Base-by-base conservation (phyloP, 2,329 filamentous ascomycete species). In the Colletotrichum limetticola region DNA sequence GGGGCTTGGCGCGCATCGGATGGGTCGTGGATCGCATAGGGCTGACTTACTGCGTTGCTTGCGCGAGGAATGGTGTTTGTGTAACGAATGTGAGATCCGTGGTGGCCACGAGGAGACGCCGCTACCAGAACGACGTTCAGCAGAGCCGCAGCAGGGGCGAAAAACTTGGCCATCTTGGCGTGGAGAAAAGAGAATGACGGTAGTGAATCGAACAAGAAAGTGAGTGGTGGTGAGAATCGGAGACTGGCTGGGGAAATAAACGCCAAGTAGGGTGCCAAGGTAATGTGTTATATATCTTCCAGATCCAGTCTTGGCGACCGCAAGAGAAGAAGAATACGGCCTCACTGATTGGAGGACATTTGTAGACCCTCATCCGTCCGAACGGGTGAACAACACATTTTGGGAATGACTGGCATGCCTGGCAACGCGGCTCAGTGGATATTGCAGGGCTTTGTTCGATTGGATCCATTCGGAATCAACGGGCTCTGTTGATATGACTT, bases 101-200 rank as follows among this genome's bases (percentile, higher is more conserved):
- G 19, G 42, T 49, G 42, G 42, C 42, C 42, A 49, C 19, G 26
- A 37, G 67, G 66, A 57, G 55, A 46, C 22, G 66, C 71, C 56
- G 71, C 46, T 58, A 61, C 66, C 26, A 73, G 56, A 70, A 57
- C 46, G 61, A 46, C 67, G 37, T 60, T 57, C 35, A 73, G 56
- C 46, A 73, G 66, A 70, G 60, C 66, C 55, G 60, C 60, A 70
- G 49, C 71, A 61, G 60, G 46, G 56, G 35, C 55, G 24, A 61
- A 16, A 52, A 57, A 24, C 66, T 62, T 73, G 71, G 35, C 49
- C 61, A 71, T 71, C 66, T 70, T 73, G 71, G 66, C 71, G 66
- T 46, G 61, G 66, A 56, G 42, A 52, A 59, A 61, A 32, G 28
- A 35, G 19, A 42, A 55, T 4, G 55, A 28, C 68, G 53, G 30